These are phyloP conservation scores for Acanthamoeba lenticulata DNA, from an alignment of 208 protist genomes.

Conservation along the genomic window DNA sequence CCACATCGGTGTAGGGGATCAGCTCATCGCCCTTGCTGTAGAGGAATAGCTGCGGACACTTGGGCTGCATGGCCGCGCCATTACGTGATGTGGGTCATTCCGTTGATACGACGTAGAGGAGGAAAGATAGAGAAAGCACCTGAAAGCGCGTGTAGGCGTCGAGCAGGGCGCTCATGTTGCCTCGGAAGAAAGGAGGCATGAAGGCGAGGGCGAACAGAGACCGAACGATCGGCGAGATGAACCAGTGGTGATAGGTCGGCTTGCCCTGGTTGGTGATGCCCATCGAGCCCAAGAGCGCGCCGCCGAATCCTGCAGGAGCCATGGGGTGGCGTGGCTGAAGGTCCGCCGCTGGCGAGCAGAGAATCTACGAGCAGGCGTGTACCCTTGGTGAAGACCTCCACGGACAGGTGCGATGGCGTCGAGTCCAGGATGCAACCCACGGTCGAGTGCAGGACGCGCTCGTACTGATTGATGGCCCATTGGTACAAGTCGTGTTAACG, in stretches of 20 bases:
- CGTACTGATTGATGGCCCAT: not conserved
- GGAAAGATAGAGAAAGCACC: not conserved
- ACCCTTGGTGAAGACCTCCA: not conserved
- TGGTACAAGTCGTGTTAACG: too few relatives aligned
- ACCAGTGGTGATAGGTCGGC: not conserved
- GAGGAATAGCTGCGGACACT: not conserved
- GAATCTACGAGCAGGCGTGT: not conserved
- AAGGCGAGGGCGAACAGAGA: not conserved
- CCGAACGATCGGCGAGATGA: not conserved
- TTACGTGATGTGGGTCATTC: too few relatives aligned
- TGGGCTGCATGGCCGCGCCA: not conserved
- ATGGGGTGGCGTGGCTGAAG: too few relatives aligned
- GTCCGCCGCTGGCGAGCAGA: too few relatives aligned
- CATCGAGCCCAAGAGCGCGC: not conserved
- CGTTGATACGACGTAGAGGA: too few relatives aligned
- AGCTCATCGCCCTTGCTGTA: conserved; percentile 3
- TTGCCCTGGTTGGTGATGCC: not conserved
- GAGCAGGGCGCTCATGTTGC: not conserved
- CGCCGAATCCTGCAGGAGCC: not conserved
- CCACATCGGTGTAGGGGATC: not conserved
- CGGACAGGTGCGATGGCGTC: not conserved
- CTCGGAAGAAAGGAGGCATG: not conserved
- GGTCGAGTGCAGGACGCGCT: not conserved
- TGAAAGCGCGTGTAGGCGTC: not conserved
- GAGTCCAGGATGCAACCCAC: not conserved